Conservation (phyloP, 164 flowering plant species). For the Piper longum region DNA sequence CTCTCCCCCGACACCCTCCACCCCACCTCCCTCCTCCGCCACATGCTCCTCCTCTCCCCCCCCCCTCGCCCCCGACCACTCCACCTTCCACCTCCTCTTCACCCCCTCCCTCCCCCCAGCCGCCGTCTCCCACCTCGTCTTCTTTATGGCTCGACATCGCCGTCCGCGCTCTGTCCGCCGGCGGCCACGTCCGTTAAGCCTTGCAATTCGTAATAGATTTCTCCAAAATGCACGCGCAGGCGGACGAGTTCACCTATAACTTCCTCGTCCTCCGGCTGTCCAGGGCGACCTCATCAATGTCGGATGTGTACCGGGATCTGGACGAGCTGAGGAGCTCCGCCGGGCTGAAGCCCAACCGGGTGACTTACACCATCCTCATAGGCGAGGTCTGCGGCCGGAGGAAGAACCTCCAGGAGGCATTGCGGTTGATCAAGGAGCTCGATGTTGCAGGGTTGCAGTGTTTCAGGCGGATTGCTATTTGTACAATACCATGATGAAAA, state of each 20-base stretch:
- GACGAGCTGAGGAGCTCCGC: conserved; percentile 30
- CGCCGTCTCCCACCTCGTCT: conserved; percentile 28
- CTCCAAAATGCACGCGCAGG: conserved; percentile 25
- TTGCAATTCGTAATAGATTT: conserved; percentile 42
- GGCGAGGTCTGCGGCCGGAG: conserved; percentile 63
- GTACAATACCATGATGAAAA: conserved; percentile 91
- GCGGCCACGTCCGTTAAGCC: conserved; percentile 40
- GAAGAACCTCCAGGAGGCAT: conserved; percentile 61
- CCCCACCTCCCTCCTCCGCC: conserved; percentile 37
- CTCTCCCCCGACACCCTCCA: conserved; percentile 23
- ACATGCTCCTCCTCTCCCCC: conserved; percentile 38
- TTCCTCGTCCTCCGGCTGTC: conserved; percentile 53
- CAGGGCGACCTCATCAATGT: conserved; percentile 32
- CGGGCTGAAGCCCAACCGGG: conserved; percentile 48
- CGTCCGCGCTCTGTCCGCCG: conserved; percentile 49
- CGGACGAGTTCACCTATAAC: conserved; percentile 60
- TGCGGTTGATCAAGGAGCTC: conserved; percentile 38
- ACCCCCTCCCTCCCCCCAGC: conserved; percentile 24
- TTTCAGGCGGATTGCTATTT: conserved; percentile 74
- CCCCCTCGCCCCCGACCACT: conserved; percentile 46
- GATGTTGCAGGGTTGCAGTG: conserved; percentile 47
- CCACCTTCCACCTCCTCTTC: conserved; percentile 56
- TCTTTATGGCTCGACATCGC: conserved; percentile 63
- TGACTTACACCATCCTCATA: conserved; percentile 79
- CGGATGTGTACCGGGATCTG: conserved; percentile 41